phyloP scores from a whole-genome alignment of 2,329 filamentous ascomycete species.

The Sclerotinia minor region DNA sequence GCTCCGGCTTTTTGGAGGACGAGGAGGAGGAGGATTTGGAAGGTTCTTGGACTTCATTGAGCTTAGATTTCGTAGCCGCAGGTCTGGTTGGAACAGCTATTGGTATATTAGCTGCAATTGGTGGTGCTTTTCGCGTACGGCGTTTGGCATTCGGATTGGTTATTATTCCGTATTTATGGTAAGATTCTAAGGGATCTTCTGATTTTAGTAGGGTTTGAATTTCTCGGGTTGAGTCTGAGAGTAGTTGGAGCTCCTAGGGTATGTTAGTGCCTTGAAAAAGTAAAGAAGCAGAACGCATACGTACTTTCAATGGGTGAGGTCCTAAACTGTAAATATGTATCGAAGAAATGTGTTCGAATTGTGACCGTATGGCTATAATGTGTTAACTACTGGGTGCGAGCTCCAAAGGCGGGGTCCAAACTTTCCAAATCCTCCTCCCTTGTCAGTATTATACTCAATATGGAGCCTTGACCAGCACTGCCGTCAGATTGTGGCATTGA shows the following conservation, averaged over 20 bases:
- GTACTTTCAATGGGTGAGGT: conserved; percentile 64
- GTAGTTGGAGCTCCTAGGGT: conserved; percentile 59
- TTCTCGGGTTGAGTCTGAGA: conserved; percentile 69
- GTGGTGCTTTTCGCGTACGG: conserved; percentile 43
- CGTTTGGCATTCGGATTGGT: conserved; percentile 66
- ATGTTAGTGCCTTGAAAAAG: conserved; percentile 14
- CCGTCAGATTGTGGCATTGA: conserved; percentile 59
- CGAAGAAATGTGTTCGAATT: conserved; percentile 71
- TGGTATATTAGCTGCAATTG: conserved; percentile 37
- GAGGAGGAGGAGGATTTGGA: conserved; percentile 23
- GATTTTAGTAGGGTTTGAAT: conserved; percentile 55
- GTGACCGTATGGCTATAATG: conserved; percentile 59
- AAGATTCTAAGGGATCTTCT: conserved; percentile 60
- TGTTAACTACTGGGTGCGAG: conserved; percentile 23
- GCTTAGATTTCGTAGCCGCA: conserved; percentile 25
- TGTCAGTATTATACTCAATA: conserved; percentile 64
- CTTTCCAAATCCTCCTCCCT: conserved; percentile 70
- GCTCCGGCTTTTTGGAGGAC: conserved; percentile 28
- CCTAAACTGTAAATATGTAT: conserved; percentile 88
- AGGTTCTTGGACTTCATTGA: conserved; percentile 26
- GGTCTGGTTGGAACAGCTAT: conserved; percentile 26
- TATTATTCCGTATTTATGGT: conserved; percentile 71
- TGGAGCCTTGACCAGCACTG: conserved; percentile 52
- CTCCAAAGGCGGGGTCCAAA: conserved; percentile 46
- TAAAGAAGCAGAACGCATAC: conserved; percentile 10